These are phyloP conservation scores for Scopulariopsis brevicaulis DNA, from an alignment of 2,329 filamentous ascomycete species.

Conservation along the genomic window DNA sequence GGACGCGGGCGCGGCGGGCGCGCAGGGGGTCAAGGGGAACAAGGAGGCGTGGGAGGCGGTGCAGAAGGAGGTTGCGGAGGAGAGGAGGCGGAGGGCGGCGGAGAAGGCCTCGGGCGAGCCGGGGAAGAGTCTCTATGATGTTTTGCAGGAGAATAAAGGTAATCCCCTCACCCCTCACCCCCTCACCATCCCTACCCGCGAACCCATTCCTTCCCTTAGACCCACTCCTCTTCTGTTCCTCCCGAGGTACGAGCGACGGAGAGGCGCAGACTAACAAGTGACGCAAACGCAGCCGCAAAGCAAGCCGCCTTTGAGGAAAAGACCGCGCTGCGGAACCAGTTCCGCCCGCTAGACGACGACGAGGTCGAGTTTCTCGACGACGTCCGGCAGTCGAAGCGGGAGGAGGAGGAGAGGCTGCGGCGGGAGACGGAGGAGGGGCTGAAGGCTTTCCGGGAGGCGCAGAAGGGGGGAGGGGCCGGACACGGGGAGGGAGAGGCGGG, in stretches of 20 bases:
- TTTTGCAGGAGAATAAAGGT: conserved; percentile 76
- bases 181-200: not conserved
- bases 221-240: not conserved
- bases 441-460: conserved; percentile 40
- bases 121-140: conserved; percentile 59
- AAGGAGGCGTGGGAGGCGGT: conserved; percentile 50
- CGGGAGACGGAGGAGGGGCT: conserved; percentile 47
- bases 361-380: conserved; percentile 65
- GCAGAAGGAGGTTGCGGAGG: conserved; percentile 51
- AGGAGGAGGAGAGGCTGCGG: conserved; percentile 41
- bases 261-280: not conserved
- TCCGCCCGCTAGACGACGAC: conserved; percentile 65
- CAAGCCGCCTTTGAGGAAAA: conserved; percentile 74
- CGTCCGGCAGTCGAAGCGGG: conserved; percentile 34
- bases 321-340: conserved; percentile 62
- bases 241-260: not conserved
- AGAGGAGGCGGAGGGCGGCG: conserved; percentile 42
- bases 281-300: conserved; percentile 49
- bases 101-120: conserved; percentile 25
- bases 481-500: conserved; percentile 10
- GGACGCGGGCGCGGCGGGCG: conserved; percentile 6
- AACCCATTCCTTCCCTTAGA: conserved; percentile 1
- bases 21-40: conserved; percentile 11
- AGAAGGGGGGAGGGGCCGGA: conserved; percentile 27
- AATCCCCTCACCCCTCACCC: conserved; percentile 3